Base-by-base conservation (phyloP, 1,139 yeast species). In the Saccharomyces hybrid region DNA sequence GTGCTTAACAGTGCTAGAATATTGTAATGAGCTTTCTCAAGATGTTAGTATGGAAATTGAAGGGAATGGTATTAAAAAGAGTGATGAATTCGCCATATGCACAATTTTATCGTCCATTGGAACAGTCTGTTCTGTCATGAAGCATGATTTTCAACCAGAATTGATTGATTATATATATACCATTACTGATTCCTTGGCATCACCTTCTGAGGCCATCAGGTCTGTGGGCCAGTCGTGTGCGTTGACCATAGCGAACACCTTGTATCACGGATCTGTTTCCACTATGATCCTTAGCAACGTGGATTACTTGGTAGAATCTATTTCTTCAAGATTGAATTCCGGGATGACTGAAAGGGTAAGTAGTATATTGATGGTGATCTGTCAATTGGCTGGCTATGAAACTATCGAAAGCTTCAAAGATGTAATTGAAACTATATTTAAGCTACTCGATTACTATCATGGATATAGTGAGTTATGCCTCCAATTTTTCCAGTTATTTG, bases 371-470 rank as follows among this genome's bases (percentile, higher is more conserved):
- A 75, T 85, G 53, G 83, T 88, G 5, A 71, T 90, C 44, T 75
- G 88, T 21, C 80, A 78, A 60, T 75, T 90, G 32, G 84, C 91
- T 0, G 97, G 97, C 0, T 73, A 79, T 11, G 75, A 79, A 42
- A 73, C 89, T 28, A 73, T 90, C 6, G 81, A 82, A 48, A 88
- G 82, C 56, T 75, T 91, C 55, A 81, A 77, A 53, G 98, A 91
- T 68, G 75, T 91, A 0, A 73, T 91, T 7, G 79, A 82, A 41
- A 82, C 90, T 11, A 78, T 89, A 61, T 88, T 93, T 68, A 82
- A 84, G 9, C 72, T 90, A 34, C 75, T 93, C 51, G 98, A 93
- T 68, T 77, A 83, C 48, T 91, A 85, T 63, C 96, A 91, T 71
- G 95, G 95, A 0, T 91, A 93, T 67, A 73, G 82, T 1, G 74